Conservation (phyloP, 331 rosid species). For the Malus hybrid region DNA sequence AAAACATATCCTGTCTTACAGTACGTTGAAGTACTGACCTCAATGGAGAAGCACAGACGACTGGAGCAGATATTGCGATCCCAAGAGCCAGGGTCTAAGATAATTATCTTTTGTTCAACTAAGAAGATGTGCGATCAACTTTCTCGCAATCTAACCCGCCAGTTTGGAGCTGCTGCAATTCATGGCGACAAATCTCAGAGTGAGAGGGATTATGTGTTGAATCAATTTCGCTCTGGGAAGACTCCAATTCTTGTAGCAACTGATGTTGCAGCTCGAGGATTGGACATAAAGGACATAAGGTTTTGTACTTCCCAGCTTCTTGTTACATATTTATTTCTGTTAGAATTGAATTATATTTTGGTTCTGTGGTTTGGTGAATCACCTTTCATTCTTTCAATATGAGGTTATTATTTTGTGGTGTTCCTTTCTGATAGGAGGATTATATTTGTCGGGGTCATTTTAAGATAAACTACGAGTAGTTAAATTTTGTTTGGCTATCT, state of each 20-base stretch:
- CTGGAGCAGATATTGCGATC: constrained; percentile 84
- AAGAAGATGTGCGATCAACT: constrained; percentile 99
- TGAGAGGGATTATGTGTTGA: constrained; percentile 89
- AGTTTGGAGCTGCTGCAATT: constrained; percentile 95
- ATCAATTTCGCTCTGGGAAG: constrained; percentile 78
- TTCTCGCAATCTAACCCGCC: constrained; percentile 82
- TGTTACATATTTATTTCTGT: background rate
- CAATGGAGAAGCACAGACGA: constrained; percentile 75
- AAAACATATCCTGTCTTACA: constrained; percentile 19
- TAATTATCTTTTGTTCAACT: constrained; percentile 89
- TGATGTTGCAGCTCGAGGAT: constrained; percentile 97
- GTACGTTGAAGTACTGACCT: constrained; percentile 82
- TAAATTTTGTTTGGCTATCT: background rate
- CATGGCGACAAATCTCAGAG: constrained; percentile 99
- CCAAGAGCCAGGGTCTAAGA: constrained; percentile 89
- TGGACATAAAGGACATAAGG: constrained; percentile 97
- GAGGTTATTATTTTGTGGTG: background rate
- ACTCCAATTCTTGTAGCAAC: constrained; percentile 98
- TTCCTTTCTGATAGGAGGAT: background rate
- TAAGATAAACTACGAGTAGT: background rate
- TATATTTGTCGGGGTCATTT: background rate
- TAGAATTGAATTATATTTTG: background rate
- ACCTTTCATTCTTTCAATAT: background rate
- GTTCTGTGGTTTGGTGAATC: background rate
- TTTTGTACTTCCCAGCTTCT: constrained; percentile 19